A percentile compares a stretch with the other conserved stretches of the same genome.
Conservation (phyloP, 2,329 filamentous ascomycete genomes). For the Phoma sp. region DNA sequence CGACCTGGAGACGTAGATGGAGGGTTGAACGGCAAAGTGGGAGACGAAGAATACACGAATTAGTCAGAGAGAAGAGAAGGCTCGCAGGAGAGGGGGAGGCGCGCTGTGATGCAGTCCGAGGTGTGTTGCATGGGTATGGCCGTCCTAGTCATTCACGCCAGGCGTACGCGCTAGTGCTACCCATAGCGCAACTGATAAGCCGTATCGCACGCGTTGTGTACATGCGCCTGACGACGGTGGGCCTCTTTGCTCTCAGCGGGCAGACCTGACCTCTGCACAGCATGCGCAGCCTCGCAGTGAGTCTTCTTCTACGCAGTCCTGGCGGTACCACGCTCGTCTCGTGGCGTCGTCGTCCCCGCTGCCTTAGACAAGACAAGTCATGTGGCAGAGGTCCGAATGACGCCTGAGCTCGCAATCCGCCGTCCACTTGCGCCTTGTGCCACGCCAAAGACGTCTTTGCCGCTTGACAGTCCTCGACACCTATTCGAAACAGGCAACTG, state of each 20-base stretch:
- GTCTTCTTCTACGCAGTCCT: slow-evolving; percentile 4
- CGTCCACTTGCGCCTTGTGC: slow-evolving; percentile 26
- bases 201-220: slow-evolving; percentile 13
- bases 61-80: slow-evolving; percentile 15
- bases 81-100: slow-evolving; percentile 12
- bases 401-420: slow-evolving; percentile 37
- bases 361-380: slow-evolving; percentile 23
- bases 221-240: slow-evolving; percentile 13
- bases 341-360: slow-evolving; percentile 17
- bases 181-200: slow-evolving; percentile 6
- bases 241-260: background rate
- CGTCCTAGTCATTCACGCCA: slow-evolving; percentile 20
- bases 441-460: slow-evolving; percentile 16
- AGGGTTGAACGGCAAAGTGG: slow-evolving; percentile 3
- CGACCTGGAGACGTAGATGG: background rate
- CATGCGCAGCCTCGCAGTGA: slow-evolving; percentile 8
- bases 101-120: slow-evolving; percentile 20
- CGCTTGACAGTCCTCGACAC: slow-evolving; percentile 1
- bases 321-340: slow-evolving; percentile 15
- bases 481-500: slow-evolving; percentile 7
- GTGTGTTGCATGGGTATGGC: slow-evolving; percentile 17
- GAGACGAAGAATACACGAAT: slow-evolving; percentile 8
- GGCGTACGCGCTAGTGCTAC: slow-evolving; percentile 5
- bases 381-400: slow-evolving; percentile 29
- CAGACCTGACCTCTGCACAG: slow-evolving; percentile 11